A percentile compares a stretch with the other conserved stretches of the same genome.
These are phyloP conservation scores for Suillus plorans DNA, from an alignment of 768 basidiomycete species.

Conservation along the genomic window DNA sequence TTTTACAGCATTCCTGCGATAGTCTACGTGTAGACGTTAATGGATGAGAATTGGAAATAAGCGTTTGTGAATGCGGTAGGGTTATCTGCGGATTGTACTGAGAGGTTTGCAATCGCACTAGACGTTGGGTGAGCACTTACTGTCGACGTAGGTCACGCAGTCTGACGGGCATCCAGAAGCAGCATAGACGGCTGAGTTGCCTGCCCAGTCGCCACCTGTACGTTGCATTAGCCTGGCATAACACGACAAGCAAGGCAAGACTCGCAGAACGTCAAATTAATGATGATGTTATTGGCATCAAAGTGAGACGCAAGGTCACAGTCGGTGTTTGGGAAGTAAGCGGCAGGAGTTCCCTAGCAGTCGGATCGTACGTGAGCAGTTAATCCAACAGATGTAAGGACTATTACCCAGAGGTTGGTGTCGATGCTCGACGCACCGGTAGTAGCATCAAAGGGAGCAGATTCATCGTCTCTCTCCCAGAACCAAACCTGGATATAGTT, in stretches of 20 bases:
- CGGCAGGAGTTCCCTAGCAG: constrained; percentile 32
- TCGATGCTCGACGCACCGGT: constrained; percentile 18
- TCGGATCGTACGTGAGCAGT: not conserved
- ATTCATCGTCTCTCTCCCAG: constrained; percentile 35
- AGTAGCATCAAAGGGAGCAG: constrained; percentile 35
- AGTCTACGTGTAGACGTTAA: constrained; percentile 35
- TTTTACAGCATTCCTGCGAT: not conserved
- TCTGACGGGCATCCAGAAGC: constrained; percentile 31
- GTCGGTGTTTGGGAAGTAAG: constrained; percentile 38
- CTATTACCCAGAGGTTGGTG: constrained; percentile 24
- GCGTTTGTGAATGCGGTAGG: constrained; percentile 41
- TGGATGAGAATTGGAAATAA: constrained; percentile 40
- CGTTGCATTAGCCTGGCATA: not conserved
- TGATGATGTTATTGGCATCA: constrained; percentile 32
- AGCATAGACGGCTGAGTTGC: constrained; percentile 24
- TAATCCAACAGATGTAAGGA: not conserved
- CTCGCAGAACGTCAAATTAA: constrained; percentile 34
- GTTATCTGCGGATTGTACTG: constrained; percentile 23
- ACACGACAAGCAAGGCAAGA: not conserved
- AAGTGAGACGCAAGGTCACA: constrained; percentile 40
- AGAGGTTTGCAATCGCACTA: not conserved
- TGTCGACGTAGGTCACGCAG: constrained; percentile 31
- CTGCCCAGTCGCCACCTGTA: constrained; percentile 32
- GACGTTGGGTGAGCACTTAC: constrained; percentile 14
- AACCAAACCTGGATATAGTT: constrained; percentile 40